Conservation (phyloP, 2,329 filamentous ascomycete species). For the Trichophyton simii region DNA sequence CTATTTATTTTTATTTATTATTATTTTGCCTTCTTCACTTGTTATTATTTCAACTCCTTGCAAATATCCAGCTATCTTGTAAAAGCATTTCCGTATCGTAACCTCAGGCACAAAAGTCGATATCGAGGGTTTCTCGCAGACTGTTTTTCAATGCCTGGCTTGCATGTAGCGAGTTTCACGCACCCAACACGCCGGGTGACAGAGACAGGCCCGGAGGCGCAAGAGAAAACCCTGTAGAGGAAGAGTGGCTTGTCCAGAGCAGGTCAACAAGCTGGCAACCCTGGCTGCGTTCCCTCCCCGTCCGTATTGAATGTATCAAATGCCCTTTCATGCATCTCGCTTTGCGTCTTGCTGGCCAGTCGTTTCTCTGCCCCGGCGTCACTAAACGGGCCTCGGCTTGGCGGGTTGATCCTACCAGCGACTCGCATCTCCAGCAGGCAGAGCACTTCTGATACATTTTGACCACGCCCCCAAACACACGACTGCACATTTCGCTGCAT, state of each 20-base stretch:
- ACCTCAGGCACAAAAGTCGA: neutral
- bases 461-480: neutral
- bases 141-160: neutral
- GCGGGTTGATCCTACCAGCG: neutral
- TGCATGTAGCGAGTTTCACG: neutral
- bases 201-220: too few relatives aligned
- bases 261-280: too few relatives aligned
- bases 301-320: neutral
- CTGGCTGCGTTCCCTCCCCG: neutral
- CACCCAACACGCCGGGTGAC: neutral
- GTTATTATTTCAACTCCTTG: neutral
- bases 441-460: too few relatives aligned
- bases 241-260: neutral
- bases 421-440: neutral
- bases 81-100: neutral
- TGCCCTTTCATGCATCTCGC: neutral
- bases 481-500: too few relatives aligned
- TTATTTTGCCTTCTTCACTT: neutral
- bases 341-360: neutral
- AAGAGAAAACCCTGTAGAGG: too few relatives aligned
- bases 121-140: neutral
- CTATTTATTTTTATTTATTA: neutral
- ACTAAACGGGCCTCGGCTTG: neutral
- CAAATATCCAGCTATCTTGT: too few relatives aligned
- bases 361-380: neutral